Conservation (phyloP, 352 stramenopile species). For the Elongisporangium anandrum region DNA sequence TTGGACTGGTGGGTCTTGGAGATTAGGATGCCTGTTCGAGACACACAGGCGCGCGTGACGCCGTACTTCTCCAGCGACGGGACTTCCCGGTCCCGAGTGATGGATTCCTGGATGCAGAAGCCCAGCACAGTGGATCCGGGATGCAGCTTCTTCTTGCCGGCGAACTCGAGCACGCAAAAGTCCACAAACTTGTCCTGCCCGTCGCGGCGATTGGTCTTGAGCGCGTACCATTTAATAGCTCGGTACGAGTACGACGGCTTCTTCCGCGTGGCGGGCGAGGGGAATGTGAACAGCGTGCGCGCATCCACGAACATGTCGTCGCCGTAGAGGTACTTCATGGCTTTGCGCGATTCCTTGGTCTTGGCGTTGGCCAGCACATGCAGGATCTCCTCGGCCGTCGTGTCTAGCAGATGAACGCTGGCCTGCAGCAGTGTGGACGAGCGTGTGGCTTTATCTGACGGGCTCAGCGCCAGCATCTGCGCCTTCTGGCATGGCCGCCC, state of each 20-base stretch:
- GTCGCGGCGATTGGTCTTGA: slow-evolving; percentile 15
- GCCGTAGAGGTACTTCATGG: slow-evolving; percentile 45
- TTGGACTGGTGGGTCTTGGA: slow-evolving; percentile 73
- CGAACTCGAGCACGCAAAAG: slow-evolving; percentile 79
- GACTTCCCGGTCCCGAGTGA: slow-evolving; percentile 55
- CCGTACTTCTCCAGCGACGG: slow-evolving; percentile 61
- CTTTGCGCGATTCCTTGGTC: slow-evolving; percentile 51
- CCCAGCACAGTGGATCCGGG: slow-evolving; percentile 47
- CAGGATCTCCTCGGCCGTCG: slow-evolving; percentile 58
- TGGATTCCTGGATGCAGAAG: slow-evolving; percentile 77
- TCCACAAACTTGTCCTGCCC: slow-evolving; percentile 21
- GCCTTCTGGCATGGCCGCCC: slow-evolving; percentile 35
- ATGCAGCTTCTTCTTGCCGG: slow-evolving; percentile 43
- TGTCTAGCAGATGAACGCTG: slow-evolving; percentile 58
- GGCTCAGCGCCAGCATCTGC: slow-evolving; percentile 56
- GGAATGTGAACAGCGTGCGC: slow-evolving; percentile 70
- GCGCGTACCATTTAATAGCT: slow-evolving; percentile 56
- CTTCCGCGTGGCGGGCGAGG: slow-evolving; percentile 31
- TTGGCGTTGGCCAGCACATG: slow-evolving; percentile 45
- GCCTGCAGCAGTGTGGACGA: slow-evolving; percentile 52
- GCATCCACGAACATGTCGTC: slow-evolving; percentile 46
- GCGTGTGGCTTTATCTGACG: slow-evolving; percentile 26
- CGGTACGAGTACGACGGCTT: slow-evolving; percentile 53
- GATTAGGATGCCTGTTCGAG: slow-evolving; percentile 66
- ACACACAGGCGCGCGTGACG: slow-evolving; percentile 48